A percentile compares a stretch with the other conserved stretches of the same genome.
These are phyloP conservation scores for Marasmius tenuissimus DNA, from an alignment of 1,284 basidiomycete genomes.

Conservation along the genomic window DNA sequence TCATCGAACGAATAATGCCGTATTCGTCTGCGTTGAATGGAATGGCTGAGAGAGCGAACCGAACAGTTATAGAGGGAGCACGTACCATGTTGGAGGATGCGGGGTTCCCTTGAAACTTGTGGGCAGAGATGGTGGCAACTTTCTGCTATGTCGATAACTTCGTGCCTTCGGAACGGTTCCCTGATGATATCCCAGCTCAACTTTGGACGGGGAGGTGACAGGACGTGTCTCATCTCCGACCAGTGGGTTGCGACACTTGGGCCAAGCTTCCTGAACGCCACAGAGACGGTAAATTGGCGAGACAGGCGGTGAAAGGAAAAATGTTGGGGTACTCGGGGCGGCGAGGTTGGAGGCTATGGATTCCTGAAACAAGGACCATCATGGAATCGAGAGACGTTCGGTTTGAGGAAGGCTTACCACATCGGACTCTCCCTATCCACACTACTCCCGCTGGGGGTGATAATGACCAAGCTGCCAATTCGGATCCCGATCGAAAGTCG, in stretches of 20 bases:
- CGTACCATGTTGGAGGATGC: neutral
- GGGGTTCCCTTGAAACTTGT: neutral
- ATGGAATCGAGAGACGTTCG: neutral
- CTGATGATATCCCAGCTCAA: neutral
- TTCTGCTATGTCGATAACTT: neutral
- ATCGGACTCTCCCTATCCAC: neutral
- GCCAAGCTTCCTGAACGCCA: neutral
- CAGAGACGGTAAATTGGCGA: neutral
- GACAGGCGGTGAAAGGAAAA: too few species aligned
- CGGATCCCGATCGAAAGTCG: too few species aligned
- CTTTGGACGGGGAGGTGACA: neutral
- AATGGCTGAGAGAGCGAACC: conserved; percentile 9
- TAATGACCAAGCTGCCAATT: too few species aligned
- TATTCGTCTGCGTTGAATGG: conserved; percentile 16
- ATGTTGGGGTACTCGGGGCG: neutral
- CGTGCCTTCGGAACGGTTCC: too few species aligned
- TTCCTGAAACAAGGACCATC: neutral
- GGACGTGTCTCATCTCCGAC: neutral
- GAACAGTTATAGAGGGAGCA: neutral
- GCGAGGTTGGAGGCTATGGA: neutral
- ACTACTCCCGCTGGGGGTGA: too few species aligned
- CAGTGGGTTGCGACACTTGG: neutral
- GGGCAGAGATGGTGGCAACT: neutral
- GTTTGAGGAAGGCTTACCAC: neutral
- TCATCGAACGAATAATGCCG: neutral